Evolutionary conservation across 2,329 filamentous ascomycete genomes (phyloP).

Genomic region (Metarhizium brunneum): DNA sequence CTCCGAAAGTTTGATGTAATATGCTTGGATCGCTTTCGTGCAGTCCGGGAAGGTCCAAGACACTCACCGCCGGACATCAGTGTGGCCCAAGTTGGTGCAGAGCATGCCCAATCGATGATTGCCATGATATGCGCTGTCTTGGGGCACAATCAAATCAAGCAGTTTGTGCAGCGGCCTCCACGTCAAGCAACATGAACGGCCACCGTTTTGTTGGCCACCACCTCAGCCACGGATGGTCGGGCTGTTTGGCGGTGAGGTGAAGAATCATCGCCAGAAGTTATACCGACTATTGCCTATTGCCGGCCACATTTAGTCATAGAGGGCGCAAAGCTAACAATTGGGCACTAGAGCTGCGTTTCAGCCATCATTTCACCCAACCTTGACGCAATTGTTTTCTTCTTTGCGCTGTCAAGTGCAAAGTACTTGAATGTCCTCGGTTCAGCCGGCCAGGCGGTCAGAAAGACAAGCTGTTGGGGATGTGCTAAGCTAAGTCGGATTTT

Average conservation of each 20-base stretch:
- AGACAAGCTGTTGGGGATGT: too few species aligned
- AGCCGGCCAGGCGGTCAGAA: neutral
- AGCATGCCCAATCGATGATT: neutral
- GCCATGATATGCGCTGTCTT: neutral
- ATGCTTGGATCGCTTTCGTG: neutral
- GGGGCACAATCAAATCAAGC: neutral
- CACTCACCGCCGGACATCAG: slow-evolving; percentile 1
- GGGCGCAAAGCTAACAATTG: neutral
- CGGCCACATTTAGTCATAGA: neutral
- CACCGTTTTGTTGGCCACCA: neutral
- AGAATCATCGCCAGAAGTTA: neutral
- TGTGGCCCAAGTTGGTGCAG: neutral
- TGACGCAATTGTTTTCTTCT: neutral
- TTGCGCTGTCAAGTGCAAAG: neutral
- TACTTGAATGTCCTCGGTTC: neutral
- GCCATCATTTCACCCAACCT: neutral
- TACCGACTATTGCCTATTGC: neutral
- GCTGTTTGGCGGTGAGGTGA: neutral
- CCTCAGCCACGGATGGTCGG: neutral
- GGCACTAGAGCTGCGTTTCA: neutral
- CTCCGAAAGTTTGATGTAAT: neutral
- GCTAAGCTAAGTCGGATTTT: too few species aligned
- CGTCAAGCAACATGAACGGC: neutral
- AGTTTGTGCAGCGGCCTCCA: neutral
- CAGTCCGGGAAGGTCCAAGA: neutral